phyloP scores from a whole-genome alignment of 2,329 filamentous ascomycete genomes.

The Nannizzia gypsea region DNA sequence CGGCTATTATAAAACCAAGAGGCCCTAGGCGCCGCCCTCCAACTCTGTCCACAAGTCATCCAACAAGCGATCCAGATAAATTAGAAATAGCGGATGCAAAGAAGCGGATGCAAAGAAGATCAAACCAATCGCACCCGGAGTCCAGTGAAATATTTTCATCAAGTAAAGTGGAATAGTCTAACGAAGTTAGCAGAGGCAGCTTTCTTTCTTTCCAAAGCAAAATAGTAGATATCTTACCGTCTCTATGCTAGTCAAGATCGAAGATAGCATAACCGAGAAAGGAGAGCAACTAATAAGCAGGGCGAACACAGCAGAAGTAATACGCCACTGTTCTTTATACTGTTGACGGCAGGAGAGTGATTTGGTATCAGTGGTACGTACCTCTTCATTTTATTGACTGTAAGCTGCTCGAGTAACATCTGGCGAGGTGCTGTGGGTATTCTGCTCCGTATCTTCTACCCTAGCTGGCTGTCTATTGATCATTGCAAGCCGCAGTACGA shows the following conservation, averaged over 20 bases:
- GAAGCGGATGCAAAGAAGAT: neutral
- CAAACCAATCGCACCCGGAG: neutral
- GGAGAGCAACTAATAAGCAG: too few relatives aligned
- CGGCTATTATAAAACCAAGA: conserved; percentile 2
- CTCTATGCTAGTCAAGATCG: neutral
- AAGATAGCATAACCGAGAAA: too few relatives aligned
- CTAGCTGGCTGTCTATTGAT: conserved; percentile 35
- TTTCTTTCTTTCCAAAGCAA: neutral
- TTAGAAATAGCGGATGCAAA: neutral
- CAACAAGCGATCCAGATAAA: neutral
- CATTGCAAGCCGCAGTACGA: conserved; percentile 47
- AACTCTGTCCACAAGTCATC: neutral
- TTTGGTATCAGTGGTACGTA: too few relatives aligned
- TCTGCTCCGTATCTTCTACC: neutral
- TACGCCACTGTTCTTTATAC: too few relatives aligned
- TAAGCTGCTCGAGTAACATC: neutral
- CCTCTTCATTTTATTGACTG: neutral
- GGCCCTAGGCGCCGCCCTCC: neutral
- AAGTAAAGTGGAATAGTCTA: neutral
- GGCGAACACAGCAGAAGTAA: too few relatives aligned
- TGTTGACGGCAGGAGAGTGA: neutral
- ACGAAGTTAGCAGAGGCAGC: neutral
- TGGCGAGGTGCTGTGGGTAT: neutral
- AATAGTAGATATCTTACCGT: neutral
- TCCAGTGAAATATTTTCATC: neutral